Conservation (phyloP, 352 stramenopile species). For the Phytophthora constricta region DNA sequence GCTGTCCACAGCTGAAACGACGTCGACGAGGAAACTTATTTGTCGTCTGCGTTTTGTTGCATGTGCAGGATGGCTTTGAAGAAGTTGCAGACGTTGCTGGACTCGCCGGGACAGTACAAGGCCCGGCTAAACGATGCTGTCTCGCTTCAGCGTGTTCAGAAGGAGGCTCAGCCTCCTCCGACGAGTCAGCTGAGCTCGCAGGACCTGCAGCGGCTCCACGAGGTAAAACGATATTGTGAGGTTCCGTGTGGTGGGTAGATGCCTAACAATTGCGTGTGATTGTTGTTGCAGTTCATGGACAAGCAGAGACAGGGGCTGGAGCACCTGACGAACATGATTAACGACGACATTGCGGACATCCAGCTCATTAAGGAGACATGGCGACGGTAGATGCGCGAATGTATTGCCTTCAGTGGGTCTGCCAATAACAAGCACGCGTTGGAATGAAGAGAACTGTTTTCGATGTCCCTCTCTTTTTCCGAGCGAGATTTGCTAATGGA, state of each 20-base stretch:
- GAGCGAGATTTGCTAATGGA: too few species aligned
- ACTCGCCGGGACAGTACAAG: constrained; percentile 89
- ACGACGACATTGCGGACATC: constrained; percentile 87
- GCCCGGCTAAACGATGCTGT: constrained; percentile 82
- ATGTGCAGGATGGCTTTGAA: constrained; percentile 73
- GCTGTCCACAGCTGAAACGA: background rate
- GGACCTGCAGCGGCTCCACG: constrained; percentile 78
- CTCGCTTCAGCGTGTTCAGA: constrained; percentile 74
- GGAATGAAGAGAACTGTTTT: constrained; percentile 20
- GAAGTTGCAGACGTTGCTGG: constrained; percentile 81
- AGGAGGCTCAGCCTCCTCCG: constrained; percentile 40
- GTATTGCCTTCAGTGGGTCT: background rate
- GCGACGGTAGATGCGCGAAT: constrained; percentile 56
- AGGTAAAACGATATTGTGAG: constrained; percentile 39
- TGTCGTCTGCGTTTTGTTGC: constrained; percentile 4
- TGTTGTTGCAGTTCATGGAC: constrained; percentile 69
- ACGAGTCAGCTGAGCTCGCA: constrained; percentile 72
- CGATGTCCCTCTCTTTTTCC: constrained; percentile 6
- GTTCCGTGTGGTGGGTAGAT: background rate
- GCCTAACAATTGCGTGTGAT: constrained; percentile 7
- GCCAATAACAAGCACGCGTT: background rate
- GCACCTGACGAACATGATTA: constrained; percentile 82
- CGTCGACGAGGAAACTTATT: constrained; percentile 8
- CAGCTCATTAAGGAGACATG: constrained; percentile 89
- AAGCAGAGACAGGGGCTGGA: constrained; percentile 87